A percentile compares a stretch with the other conserved stretches of the same genome.
phyloP scores from a whole-genome alignment of 148 eudicot genomes.

The Vaccinium macrocarpon region DNA sequence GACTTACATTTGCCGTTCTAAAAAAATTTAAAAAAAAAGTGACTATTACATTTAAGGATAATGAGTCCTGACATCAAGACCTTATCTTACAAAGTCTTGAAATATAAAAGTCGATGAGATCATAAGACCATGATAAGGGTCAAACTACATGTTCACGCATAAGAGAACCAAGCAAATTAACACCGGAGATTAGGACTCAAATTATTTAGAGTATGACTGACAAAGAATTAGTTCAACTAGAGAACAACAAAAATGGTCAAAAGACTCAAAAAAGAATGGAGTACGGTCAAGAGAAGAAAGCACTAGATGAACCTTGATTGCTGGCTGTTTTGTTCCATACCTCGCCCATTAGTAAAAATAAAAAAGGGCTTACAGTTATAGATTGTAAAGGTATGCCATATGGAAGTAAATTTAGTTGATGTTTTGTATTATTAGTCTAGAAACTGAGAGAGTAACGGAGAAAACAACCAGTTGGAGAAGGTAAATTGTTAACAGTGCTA shows the following conservation, averaged over 20 bases:
- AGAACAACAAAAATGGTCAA: neutral
- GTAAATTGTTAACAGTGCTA: constrained; percentile 1
- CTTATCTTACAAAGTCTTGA: neutral
- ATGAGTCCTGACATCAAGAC: neutral
- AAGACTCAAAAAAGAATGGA: neutral
- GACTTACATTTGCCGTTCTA: too few relatives aligned
- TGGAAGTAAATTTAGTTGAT: neutral
- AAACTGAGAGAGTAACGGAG: neutral
- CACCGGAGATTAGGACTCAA: neutral
- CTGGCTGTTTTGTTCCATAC: neutral
- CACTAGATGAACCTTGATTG: neutral
- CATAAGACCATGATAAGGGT: neutral
- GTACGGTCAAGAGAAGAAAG: neutral
- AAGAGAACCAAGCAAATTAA: neutral
- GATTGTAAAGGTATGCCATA: neutral
- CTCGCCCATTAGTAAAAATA: neutral
- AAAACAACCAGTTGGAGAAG: neutral
- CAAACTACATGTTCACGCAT: neutral
- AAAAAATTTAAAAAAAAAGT: too few relatives aligned
- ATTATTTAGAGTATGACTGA: neutral
- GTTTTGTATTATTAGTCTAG: neutral
- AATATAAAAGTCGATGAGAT: neutral
- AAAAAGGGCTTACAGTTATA: neutral
- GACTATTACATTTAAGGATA: neutral
- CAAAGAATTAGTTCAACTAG: neutral